phyloP scores from a whole-genome alignment of 1,284 basidiomycete genomes.

The Coniferiporia sulphurascens region DNA sequence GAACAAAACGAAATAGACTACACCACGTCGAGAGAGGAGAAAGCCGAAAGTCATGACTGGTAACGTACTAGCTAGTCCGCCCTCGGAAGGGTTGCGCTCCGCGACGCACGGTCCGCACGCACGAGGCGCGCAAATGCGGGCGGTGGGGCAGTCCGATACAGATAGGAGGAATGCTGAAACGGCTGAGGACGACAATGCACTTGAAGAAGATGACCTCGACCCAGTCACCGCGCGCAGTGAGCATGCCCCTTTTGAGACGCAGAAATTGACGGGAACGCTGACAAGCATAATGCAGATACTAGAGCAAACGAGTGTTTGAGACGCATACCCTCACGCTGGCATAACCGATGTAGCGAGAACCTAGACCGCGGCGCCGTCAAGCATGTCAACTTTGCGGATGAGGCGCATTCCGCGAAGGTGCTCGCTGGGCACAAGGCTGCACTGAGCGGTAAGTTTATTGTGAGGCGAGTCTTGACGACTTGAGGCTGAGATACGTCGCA shows the following conservation, averaged over 20 bases:
- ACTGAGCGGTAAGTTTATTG: conserved; percentile 35
- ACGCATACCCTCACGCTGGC: conserved; percentile 33
- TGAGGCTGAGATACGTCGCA: neutral
- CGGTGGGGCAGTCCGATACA: too few relatives aligned
- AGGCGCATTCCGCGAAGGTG: conserved; percentile 37
- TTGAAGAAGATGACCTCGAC: conserved; percentile 4
- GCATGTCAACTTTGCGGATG: conserved; percentile 25
- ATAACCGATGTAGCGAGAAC: conserved; percentile 32
- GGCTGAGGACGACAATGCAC: conserved; percentile 19
- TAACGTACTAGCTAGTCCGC: too few relatives aligned
- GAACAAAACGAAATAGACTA: too few relatives aligned
- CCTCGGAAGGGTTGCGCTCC: too few relatives aligned
- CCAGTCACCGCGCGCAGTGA: neutral
- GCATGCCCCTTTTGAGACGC: conserved; percentile 18
- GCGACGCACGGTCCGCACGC: too few relatives aligned
- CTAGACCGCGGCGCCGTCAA: conserved; percentile 25
- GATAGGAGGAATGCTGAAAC: conserved; percentile 3
- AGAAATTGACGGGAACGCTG: conserved; percentile 40
- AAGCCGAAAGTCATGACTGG: too few relatives aligned
- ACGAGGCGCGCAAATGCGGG: too few relatives aligned
- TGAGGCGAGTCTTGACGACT: too few relatives aligned
- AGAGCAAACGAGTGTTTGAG: conserved; percentile 28
- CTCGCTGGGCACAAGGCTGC: conserved; percentile 47
- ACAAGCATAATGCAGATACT: conserved; percentile 35
- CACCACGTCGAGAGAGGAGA: too few relatives aligned